A percentile compares a stretch with the other conserved stretches of the same genome.
These are phyloP conservation scores for Kwoniella mangroviensis DNA, from an alignment of 768 basidiomycete genomes.

Conservation along the genomic window DNA sequence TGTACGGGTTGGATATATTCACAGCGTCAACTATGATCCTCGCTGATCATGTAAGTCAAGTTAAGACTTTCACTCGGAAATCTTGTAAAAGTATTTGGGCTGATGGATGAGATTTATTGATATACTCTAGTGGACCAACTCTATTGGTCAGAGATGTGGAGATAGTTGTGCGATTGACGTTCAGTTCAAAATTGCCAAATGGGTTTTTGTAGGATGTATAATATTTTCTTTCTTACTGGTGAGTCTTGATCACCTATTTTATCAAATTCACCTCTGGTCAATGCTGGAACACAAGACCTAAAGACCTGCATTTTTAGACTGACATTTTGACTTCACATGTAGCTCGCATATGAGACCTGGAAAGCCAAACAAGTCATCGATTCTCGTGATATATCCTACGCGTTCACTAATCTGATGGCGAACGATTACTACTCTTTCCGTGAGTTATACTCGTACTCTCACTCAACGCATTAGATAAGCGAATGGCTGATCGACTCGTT, in stretches of 20 bases:
- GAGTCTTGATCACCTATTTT: conserved; percentile 53
- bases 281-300: conserved; percentile 2
- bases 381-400: conserved; percentile 94
- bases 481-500: background rate
- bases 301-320: background rate
- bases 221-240: conserved; percentile 96
- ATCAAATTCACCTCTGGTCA: conserved; percentile 19
- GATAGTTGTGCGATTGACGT: conserved; percentile 76
- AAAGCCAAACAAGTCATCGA: conserved; percentile 93
- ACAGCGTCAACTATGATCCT: conserved; percentile 95
- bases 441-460: conserved; percentile 59
- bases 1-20: conserved; percentile 97
- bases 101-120: background rate
- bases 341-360: conserved; percentile 89
- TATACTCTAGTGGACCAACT: conserved; percentile 72
- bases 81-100: background rate
- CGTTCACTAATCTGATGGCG: conserved; percentile 96
- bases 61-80: too few species aligned
- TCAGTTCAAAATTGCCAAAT: conserved; percentile 85
- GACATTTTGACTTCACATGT: background rate
- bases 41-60: conserved; percentile 63
- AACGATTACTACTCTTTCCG: conserved; percentile 95
- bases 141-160: conserved; percentile 79
- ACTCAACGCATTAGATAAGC: background rate
- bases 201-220: conserved; percentile 98